Percentiles rank a stretch among this genome's conserved stretches.
These are phyloP conservation scores for Hypoxylon trugodes DNA, from an alignment of 495 filamentous ascomycete species.

Conservation along the genomic window DNA sequence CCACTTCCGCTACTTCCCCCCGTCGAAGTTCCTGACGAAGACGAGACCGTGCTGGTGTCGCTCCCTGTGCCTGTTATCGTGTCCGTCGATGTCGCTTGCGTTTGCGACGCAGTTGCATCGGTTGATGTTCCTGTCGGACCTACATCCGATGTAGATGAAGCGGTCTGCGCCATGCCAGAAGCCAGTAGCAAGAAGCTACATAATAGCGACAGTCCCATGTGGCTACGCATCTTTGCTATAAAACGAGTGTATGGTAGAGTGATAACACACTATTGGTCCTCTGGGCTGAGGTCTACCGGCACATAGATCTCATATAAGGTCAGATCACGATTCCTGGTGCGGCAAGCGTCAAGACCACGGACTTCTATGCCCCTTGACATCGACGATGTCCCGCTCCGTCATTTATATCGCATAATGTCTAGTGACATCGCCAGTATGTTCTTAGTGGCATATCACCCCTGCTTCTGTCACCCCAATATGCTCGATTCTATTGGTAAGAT, in stretches of 20 bases:
- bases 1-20: slow-evolving; percentile 21
- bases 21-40: slow-evolving; percentile 23
- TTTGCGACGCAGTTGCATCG: slow-evolving; percentile 13
- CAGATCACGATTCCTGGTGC: background rate
- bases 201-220: slow-evolving; percentile 26
- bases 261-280: background rate
- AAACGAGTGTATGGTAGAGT: slow-evolving; percentile 36
- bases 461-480: slow-evolving; percentile 7
- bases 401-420: slow-evolving; percentile 24
- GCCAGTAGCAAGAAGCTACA: slow-evolving; percentile 35
- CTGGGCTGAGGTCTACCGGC: slow-evolving; percentile 4
- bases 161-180: slow-evolving; percentile 38
- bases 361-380: background rate
- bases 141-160: slow-evolving; percentile 34
- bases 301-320: slow-evolving; percentile 17
- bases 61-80: slow-evolving; percentile 11
- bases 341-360: background rate
- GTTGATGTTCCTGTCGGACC: slow-evolving; percentile 22
- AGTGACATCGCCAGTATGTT: background rate
- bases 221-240: slow-evolving; percentile 38
- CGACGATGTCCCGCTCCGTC: background rate
- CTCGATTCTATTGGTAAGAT: slow-evolving; percentile 13
- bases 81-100: slow-evolving; percentile 6
- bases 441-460: slow-evolving; percentile 1
- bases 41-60: slow-evolving; percentile 20